Evolutionary conservation across 2,329 filamentous ascomycete genomes (phyloP).

Genomic region (Aspergillus terreus): DNA sequence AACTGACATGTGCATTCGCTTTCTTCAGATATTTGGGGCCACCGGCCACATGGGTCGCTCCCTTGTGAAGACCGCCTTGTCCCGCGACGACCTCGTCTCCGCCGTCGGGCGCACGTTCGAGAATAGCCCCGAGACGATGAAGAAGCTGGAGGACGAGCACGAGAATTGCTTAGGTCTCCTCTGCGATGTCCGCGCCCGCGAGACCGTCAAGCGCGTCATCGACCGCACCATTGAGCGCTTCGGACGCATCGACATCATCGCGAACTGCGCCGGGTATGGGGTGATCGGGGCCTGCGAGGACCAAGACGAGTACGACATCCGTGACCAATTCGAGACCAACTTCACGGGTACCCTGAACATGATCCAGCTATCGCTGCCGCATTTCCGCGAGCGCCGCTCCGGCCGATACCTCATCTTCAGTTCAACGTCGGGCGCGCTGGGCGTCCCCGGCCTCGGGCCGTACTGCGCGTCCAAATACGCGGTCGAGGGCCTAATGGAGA

Average conservation of each 20-base stretch:
- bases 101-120: constrained; percentile 82
- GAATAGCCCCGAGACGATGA: constrained; percentile 69
- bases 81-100: constrained; percentile 76
- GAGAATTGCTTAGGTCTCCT: constrained; percentile 67
- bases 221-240: constrained; percentile 69
- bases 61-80: constrained; percentile 75
- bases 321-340: constrained; percentile 96
- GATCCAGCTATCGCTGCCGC: constrained; percentile 80
- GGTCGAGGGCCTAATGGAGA: constrained; percentile 91
- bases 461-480: constrained; percentile 98
- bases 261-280: constrained; percentile 91
- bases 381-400: constrained; percentile 71
- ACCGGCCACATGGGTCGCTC: constrained; percentile 97
- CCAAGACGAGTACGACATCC: constrained; percentile 90
- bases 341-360: constrained; percentile 95
- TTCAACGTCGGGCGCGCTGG: constrained; percentile 85
- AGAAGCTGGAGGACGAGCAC: constrained; percentile 61
- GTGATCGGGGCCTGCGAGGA: constrained; percentile 96
- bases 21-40: constrained; percentile 75
- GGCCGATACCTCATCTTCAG: constrained; percentile 94
- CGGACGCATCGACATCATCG: constrained; percentile 80
- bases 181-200: constrained; percentile 81
- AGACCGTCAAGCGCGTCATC: constrained; percentile 71
- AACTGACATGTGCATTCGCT: neutral
- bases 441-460: constrained; percentile 85